These are phyloP conservation scores for Fusarium aywerte DNA, from an alignment of 2,329 filamentous ascomycete species.

Conservation along the genomic window DNA sequence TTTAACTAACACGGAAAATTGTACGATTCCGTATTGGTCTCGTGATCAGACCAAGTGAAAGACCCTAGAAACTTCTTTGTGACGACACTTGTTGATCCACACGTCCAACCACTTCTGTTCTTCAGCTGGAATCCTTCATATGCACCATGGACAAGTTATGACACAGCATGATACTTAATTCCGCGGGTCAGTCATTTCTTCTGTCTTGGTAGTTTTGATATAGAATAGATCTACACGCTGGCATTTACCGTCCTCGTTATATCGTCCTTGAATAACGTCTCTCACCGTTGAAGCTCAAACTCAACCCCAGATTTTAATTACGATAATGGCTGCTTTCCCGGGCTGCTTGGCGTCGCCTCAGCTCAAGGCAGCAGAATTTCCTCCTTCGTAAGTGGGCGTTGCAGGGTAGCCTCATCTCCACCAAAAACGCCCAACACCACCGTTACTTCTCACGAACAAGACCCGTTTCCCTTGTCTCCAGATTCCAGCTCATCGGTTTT, in stretches of 20 bases:
- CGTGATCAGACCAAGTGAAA: neutral
- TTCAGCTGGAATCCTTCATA: constrained; percentile 5
- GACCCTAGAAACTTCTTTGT: neutral
- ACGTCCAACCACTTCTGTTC: neutral
- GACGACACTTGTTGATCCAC: constrained; percentile 6
- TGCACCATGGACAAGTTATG: neutral
- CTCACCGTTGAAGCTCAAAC: neutral
- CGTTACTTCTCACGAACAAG: constrained; percentile 4
- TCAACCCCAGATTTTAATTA: neutral
- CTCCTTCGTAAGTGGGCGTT: constrained; percentile 27
- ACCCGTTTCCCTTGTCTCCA: constrained; percentile 5
- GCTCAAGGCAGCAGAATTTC: constrained; percentile 41
- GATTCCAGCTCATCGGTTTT: constrained; percentile 2
- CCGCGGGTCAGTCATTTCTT: neutral
- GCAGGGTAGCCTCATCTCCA: constrained; percentile 31
- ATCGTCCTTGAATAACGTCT: neutral
- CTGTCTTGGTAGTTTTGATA: neutral
- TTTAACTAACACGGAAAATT: constrained; percentile 9
- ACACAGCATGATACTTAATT: neutral
- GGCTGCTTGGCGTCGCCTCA: constrained; percentile 20
- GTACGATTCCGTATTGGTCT: neutral
- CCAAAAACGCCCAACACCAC: constrained; percentile 14
- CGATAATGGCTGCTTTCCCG: neutral
- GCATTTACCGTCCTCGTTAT: neutral
- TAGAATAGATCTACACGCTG: constrained; percentile 4